These are phyloP conservation scores for Aspergillus baeticus DNA, from an alignment of 495 filamentous ascomycete genomes.

Conservation along the genomic window DNA sequence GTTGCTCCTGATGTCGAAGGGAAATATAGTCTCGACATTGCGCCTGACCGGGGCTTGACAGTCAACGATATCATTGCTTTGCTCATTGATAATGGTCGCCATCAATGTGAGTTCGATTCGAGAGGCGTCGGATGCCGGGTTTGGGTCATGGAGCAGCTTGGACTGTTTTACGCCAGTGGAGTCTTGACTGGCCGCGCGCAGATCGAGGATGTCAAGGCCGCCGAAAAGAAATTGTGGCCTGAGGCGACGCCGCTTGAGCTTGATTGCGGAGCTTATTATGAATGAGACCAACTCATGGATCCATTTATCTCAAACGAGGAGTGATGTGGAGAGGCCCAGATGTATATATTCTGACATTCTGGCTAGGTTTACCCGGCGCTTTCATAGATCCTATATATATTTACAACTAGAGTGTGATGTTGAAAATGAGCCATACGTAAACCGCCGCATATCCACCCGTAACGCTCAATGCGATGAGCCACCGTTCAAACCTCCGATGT, in stretches of 20 bases:
- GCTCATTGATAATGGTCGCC: slow-evolving; percentile 72
- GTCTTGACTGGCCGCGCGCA: neutral
- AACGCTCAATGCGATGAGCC: no score
- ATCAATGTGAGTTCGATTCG: slow-evolving; percentile 74
- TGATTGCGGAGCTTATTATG: slow-evolving; percentile 18
- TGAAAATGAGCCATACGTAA: no score
- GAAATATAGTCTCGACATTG: slow-evolving; percentile 18
- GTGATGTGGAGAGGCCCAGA: no score
- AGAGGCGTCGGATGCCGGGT: slow-evolving; percentile 37
- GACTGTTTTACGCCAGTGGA: slow-evolving; percentile 1
- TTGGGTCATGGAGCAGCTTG: slow-evolving; percentile 14
- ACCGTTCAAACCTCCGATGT: no score
- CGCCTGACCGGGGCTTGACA: neutral
- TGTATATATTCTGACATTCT: no score
- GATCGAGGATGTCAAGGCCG: slow-evolving; percentile 7
- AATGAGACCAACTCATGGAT: no score
- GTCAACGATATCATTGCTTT: slow-evolving; percentile 22
- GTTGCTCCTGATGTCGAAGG: slow-evolving; percentile 3
- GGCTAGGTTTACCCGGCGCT: no score
- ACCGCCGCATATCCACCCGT: no score
- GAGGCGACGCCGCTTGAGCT: slow-evolving; percentile 6
- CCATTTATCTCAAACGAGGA: no score
- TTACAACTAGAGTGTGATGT: no score
- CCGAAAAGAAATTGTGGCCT: slow-evolving; percentile 14
- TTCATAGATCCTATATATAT: no score